phyloP scores from a whole-genome alignment of 306 rosid species.

The Prunus mume region DNA sequence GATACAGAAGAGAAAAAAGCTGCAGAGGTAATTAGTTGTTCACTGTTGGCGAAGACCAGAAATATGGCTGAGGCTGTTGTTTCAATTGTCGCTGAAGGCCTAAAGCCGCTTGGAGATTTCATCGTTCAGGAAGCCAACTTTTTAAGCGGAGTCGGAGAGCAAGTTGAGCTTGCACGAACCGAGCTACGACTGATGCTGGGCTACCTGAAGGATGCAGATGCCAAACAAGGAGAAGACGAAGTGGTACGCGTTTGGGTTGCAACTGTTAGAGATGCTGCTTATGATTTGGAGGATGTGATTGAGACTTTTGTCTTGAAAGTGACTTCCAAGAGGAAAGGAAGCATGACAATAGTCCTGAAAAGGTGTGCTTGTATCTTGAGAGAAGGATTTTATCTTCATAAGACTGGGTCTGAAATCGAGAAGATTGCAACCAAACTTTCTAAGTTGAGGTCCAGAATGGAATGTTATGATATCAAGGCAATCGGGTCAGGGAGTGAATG shows the following conservation, averaged over 20 bases:
- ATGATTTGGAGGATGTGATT: slow-evolving; percentile 34
- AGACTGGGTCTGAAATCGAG: slow-evolving; percentile 29
- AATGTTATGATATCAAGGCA: slow-evolving; percentile 32
- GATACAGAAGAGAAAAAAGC: neutral
- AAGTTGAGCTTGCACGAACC: neutral
- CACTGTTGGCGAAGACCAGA: neutral
- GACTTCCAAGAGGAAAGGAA: neutral
- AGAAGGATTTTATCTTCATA: slow-evolving; percentile 3
- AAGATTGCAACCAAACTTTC: slow-evolving; percentile 26
- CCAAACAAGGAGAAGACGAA: slow-evolving; percentile 27
- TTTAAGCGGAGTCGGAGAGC: neutral
- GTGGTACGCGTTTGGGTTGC: slow-evolving; percentile 10
- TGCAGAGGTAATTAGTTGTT: neutral
- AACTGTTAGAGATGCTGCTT: neutral
- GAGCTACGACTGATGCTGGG: neutral
- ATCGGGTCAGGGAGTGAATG: neutral
- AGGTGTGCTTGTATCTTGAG: slow-evolving; percentile 21
- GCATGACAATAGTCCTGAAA: slow-evolving; percentile 9
- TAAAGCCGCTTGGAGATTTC: neutral
- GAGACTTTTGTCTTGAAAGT: slow-evolving; percentile 22
- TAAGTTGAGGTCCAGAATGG: slow-evolving; percentile 33
- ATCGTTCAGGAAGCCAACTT: neutral
- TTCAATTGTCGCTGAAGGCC: neutral
- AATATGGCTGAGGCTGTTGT: slow-evolving; percentile 1
- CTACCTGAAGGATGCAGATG: neutral